Evolutionary conservation across 495 filamentous ascomycete species (phyloP).

Genomic region (Aspergillus bridgeri): DNA sequence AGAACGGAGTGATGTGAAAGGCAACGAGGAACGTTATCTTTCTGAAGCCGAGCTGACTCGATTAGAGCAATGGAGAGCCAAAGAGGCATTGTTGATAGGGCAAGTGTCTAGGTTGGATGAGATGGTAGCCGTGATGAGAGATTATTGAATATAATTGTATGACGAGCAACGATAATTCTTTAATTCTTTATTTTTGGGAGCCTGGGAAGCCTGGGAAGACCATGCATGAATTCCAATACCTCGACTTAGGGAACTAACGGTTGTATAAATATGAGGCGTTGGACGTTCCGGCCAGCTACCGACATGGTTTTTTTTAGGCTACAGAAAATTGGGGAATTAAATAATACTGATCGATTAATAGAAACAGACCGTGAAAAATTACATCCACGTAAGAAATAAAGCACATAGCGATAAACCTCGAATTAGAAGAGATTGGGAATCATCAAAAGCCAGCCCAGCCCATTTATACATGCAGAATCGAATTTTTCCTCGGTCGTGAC

Average conservation of each 20-base stretch:
- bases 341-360: not conserved
- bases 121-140: conserved; percentile 73
- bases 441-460: not conserved
- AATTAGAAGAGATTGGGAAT: not conserved
- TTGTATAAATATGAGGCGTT: too few species aligned
- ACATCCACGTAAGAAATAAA: not conserved
- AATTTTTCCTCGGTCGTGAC: not conserved
- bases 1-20: conserved; percentile 76
- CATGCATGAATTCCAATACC: too few species aligned
- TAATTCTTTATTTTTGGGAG: too few species aligned
- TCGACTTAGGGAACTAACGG: too few species aligned
- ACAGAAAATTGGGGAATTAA: not conserved
- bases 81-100: conserved; percentile 70
- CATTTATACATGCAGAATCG: conserved; percentile 3
- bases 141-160: conserved; percentile 55
- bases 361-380: not conserved
- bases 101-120: conserved; percentile 81
- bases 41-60: conserved; percentile 61
- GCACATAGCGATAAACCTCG: not conserved
- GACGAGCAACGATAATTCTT: conserved; percentile 10
- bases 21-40: conserved; percentile 74
- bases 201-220: too few species aligned
- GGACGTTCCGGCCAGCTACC: too few species aligned
- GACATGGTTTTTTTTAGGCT: not conserved
- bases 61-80: conserved; percentile 63